These are phyloP conservation scores for Pythium sp. DNA, from an alignment of 352 stramenopile species.

Conservation along the genomic window DNA sequence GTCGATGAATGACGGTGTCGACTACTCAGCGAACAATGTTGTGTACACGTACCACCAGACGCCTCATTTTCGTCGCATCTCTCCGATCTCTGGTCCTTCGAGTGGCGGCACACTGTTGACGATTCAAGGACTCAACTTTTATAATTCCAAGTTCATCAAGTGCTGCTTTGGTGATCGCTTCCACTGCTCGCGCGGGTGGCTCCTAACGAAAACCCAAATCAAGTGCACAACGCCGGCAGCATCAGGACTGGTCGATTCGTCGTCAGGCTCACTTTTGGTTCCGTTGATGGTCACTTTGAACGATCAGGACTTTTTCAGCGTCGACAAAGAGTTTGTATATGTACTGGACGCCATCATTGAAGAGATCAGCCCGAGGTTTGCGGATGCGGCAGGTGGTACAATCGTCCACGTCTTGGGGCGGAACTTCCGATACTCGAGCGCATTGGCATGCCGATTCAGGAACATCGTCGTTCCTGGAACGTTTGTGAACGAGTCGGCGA, in stretches of 20 bases:
- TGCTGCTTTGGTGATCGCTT: slow-evolving; percentile 62
- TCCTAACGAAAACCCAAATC: slow-evolving; percentile 33
- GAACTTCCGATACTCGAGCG: slow-evolving; percentile 54
- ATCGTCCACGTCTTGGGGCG: slow-evolving; percentile 51
- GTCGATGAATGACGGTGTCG: slow-evolving; percentile 85
- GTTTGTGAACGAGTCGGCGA: slow-evolving; percentile 54
- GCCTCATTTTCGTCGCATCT: slow-evolving; percentile 47
- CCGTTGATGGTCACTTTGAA: slow-evolving; percentile 74
- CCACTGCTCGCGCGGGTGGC: slow-evolving; percentile 34
- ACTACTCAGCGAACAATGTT: slow-evolving; percentile 77
- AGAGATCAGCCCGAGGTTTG: slow-evolving; percentile 36
- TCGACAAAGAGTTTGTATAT: slow-evolving; percentile 63
- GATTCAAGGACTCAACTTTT: slow-evolving; percentile 56
- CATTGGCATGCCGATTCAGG: slow-evolving; percentile 58
- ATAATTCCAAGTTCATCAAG: slow-evolving; percentile 43
- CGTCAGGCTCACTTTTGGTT: slow-evolving; percentile 26
- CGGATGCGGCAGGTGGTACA: slow-evolving; percentile 50
- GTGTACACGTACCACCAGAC: slow-evolving; percentile 57
- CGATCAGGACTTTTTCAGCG: slow-evolving; percentile 55
- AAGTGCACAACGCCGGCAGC: slow-evolving; percentile 38
- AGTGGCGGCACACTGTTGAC: slow-evolving; percentile 52
- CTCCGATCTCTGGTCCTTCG: slow-evolving; percentile 38
- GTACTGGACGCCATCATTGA: slow-evolving; percentile 41
- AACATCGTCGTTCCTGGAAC: slow-evolving; percentile 33
- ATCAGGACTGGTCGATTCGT: neutral